Conservation (phyloP, 768 basidiomycete genomes). For the Cystobasidium tubakii region DNA sequence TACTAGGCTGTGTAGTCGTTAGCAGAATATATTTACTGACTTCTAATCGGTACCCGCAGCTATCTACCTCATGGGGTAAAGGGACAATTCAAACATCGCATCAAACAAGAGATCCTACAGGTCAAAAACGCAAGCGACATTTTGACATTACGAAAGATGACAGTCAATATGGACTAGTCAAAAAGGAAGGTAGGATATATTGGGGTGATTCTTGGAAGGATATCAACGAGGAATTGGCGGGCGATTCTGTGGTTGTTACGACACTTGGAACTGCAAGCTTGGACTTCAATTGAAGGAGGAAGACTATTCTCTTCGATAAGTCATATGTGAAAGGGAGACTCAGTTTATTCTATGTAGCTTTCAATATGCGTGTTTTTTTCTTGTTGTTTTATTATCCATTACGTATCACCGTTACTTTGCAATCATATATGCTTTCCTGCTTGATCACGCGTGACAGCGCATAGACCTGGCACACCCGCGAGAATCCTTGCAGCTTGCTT, state of each 20-base stretch:
- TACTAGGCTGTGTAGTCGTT: too few relatives aligned
- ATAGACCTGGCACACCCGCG: too few relatives aligned
- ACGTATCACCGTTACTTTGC: too few relatives aligned
- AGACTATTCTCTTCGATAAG: too few relatives aligned
- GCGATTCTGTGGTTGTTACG: background rate
- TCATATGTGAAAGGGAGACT: too few relatives aligned
- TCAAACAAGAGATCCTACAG: constrained; percentile 4
- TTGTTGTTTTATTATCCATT: background rate
- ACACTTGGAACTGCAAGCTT: constrained; percentile 25
- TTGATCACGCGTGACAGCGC: too few relatives aligned
- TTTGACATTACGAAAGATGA: constrained; percentile 8
- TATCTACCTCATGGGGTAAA: constrained; percentile 25
- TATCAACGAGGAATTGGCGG: background rate
- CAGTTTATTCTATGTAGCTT: constrained; percentile 17
- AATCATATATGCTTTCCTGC: background rate
- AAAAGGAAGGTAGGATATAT: constrained; percentile 16
- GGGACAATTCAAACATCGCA: background rate
- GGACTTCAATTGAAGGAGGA: background rate
- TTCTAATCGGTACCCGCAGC: too few relatives aligned
- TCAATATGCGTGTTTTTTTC: background rate
- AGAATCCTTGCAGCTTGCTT: too few relatives aligned
- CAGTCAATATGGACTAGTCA: background rate
- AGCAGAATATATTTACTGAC: too few relatives aligned
- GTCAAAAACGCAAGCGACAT: background rate
- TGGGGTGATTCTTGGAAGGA: constrained; percentile 4